Percentiles rank a stretch among this genome's conserved stretches.
Conservation (phyloP, 164 flowering plant species). For the Cinnamomum chago region DNA sequence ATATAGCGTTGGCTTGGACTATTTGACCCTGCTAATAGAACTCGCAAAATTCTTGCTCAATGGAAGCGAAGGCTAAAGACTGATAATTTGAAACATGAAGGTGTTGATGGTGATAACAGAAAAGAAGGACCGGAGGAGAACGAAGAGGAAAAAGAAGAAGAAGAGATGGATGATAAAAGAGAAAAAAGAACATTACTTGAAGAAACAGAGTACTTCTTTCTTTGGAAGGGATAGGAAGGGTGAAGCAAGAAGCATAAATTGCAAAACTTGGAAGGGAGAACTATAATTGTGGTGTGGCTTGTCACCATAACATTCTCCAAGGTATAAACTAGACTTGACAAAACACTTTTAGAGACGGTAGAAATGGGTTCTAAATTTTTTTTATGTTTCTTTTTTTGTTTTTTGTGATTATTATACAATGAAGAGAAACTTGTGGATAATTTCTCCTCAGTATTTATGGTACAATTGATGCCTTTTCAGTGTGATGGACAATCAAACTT, state of each 20-base stretch:
- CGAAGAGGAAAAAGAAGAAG: constrained; percentile 13
- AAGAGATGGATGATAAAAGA: constrained; percentile 5
- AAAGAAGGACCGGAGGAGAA: background rate
- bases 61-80: too few species aligned
- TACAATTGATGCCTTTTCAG: too few species aligned
- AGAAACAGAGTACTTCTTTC: constrained; percentile 25
- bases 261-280: constrained; percentile 13
- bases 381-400: too few species aligned
- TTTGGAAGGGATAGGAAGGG: constrained; percentile 28
- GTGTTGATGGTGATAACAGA: constrained; percentile 11
- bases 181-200: constrained; percentile 24
- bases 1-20: background rate
- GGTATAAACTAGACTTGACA: background rate
- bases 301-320: background rate
- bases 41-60: too few species aligned
- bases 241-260: constrained; percentile 35
- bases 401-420: too few species aligned
- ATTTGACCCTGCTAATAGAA: too few species aligned
- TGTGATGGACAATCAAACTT: too few species aligned
- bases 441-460: too few species aligned
- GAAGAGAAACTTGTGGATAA: too few species aligned
- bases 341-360: too few species aligned
- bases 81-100: background rate
- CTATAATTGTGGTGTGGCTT: background rate
- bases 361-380: too few species aligned